Evolutionary conservation across 306 rosid species (phyloP).

Genomic region (Sphenostylis stenocarpa): DNA sequence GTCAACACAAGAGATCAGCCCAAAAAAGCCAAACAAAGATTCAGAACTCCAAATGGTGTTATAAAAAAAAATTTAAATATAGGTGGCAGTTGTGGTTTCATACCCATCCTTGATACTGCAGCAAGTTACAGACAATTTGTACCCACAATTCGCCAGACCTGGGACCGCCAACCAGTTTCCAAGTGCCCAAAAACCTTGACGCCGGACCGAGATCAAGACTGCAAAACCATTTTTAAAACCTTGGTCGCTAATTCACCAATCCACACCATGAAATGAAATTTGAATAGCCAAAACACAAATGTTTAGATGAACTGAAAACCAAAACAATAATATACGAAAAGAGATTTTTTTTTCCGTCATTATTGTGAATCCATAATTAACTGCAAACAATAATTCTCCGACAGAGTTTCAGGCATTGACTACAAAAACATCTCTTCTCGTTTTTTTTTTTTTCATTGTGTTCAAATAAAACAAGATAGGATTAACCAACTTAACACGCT

Average conservation of each 20-base stretch:
- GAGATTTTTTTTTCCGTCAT: neutral
- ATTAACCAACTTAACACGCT: neutral
- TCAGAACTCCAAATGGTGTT: constrained; percentile 1
- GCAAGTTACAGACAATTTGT: neutral
- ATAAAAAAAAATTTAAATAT: neutral
- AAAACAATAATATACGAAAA: neutral
- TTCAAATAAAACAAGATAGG: neutral
- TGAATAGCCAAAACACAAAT: neutral
- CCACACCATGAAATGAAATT: neutral
- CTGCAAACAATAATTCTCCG: neutral
- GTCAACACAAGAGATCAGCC: constrained; percentile 8
- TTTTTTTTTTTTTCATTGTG: neutral
- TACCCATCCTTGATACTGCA: neutral
- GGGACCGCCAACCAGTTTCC: too few relatives aligned
- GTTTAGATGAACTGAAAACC: neutral
- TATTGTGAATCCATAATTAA: neutral
- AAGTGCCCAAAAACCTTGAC: too few relatives aligned
- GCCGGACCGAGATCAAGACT: too few relatives aligned
- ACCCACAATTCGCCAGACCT: too few relatives aligned
- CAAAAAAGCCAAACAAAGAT: neutral
- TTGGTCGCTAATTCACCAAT: neutral
- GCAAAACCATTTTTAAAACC: neutral
- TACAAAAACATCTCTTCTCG: neutral
- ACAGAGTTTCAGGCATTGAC: neutral
- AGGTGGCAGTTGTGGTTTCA: neutral